Evolutionary conservation across 208 protist species (phyloP), one percentile per base, ranked within the genome.

Genomic region (Vickermania ingenoplastis): DNA sequence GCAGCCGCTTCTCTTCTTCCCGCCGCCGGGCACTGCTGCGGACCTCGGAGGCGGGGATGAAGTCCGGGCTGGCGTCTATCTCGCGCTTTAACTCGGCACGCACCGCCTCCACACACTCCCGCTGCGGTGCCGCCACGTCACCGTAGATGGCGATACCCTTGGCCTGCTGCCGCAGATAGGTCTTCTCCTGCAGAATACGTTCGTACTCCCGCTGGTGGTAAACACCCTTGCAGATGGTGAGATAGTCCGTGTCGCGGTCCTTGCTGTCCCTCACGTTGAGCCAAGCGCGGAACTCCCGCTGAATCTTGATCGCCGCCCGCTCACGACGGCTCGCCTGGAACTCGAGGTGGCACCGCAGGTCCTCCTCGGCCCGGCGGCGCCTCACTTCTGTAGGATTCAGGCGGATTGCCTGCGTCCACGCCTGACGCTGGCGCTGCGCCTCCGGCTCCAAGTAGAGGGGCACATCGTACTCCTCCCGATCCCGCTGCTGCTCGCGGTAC

Each of bases 221-320:
- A 2, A 49, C n/a, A 14, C 63, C 65, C 1, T 59, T 73, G 3
- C 70, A 56, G 11, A 74, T 81, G 13, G 69, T 55, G 3, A 92
- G 70, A 0, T 86, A 50, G 3, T 50, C 59, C 1, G 69, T 59
- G 50, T 92, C 77, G 45, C 81, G 71, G 2, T 49, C 57, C 1
- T 30, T 17, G 31, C 78, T 69, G 36, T 77, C 36, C 27, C 53
- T 67, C 68, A 83, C 76, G 11, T 64, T 67, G 2, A 24, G 56
- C 82, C 86, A 92, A 7, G 0, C 13, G 11, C 86, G 74, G 55
- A 77, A 92, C 3, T 69, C 69, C 0, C 72, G 69, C 61, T 92
- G 86, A 51, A 92, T 92, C 2, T 70, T 73, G 21, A 57, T 27
- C 0, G 86, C 86, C 0, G 82, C 82, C 4, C 74, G 67, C 23